Evolutionary conservation across 768 basidiomycete genomes (phyloP).

Genomic region (Pulveroboletus sp.): DNA sequence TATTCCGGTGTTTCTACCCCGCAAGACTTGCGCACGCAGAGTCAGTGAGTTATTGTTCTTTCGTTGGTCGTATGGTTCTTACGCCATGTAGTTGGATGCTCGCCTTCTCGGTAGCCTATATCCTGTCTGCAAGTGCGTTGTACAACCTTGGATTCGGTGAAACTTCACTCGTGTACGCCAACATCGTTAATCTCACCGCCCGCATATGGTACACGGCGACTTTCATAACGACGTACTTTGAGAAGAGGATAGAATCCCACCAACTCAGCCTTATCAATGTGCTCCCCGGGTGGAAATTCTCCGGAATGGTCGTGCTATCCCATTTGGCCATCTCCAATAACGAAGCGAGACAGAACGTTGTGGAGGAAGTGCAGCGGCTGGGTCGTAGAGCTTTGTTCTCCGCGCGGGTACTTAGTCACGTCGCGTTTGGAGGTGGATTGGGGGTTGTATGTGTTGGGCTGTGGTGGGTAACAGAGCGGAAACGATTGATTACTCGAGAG

Average conservation of each 20-base stretch:
- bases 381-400: constrained; percentile 22
- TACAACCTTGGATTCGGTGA: constrained; percentile 54
- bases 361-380: constrained; percentile 9
- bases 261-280: constrained; percentile 11
- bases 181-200: constrained; percentile 59
- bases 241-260: constrained; percentile 10
- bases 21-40: constrained; percentile 63
- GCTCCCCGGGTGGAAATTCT: constrained; percentile 28
- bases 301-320: constrained; percentile 19
- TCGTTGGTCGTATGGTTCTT: not conserved
- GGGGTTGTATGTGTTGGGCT: constrained; percentile 23
- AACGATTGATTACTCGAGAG: constrained; percentile 14
- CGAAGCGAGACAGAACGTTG: constrained; percentile 12
- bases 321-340: constrained; percentile 19
- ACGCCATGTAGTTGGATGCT: constrained; percentile 60
- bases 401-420: constrained; percentile 18
- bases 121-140: constrained; percentile 44
- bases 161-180: constrained; percentile 69
- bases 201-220: constrained; percentile 57
- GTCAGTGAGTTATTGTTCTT: constrained; percentile 38
- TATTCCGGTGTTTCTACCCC: constrained; percentile 72
- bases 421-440: constrained; percentile 24
- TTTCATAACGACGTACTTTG: constrained; percentile 50
- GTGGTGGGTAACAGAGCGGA: constrained; percentile 31
- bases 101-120: constrained; percentile 67